Evolutionary conservation across 257 asterid genomes (phyloP).

Genomic region (Lithospermum erythrorhizon): DNA sequence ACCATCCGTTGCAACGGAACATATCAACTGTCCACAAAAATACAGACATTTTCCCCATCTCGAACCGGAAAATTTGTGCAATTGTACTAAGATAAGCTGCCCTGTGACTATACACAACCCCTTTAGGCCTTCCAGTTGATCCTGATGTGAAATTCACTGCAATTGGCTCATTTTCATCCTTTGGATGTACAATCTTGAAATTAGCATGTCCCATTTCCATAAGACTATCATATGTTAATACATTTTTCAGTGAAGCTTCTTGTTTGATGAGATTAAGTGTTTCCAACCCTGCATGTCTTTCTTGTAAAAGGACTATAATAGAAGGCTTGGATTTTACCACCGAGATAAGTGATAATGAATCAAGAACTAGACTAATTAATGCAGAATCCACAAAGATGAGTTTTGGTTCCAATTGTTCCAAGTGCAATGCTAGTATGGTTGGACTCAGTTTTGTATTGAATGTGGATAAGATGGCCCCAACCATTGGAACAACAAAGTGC

Average conservation of each 20-base stretch:
- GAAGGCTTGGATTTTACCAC: constrained; percentile 19
- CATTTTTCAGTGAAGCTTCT: not conserved
- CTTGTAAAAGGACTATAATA: constrained; percentile 30
- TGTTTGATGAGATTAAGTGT: not conserved
- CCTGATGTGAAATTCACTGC: constrained; percentile 70
- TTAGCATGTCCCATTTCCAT: constrained; percentile 25
- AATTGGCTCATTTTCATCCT: constrained; percentile 55
- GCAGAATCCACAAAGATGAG: constrained; percentile 44
- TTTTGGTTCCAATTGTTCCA: constrained; percentile 39
- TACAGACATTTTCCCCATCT: constrained; percentile 34
- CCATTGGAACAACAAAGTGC: constrained; percentile 65
- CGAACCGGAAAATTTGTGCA: constrained; percentile 28
- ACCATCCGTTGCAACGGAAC: constrained; percentile 86
- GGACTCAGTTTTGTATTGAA: constrained; percentile 37
- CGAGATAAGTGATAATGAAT: constrained; percentile 25
- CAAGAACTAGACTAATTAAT: constrained; percentile 21
- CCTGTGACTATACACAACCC: constrained; percentile 68
- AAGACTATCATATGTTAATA: constrained; percentile 30
- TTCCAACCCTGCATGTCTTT: constrained; percentile 4
- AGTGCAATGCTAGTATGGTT: constrained; percentile 29
- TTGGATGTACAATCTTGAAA: constrained; percentile 39
- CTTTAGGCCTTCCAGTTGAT: constrained; percentile 68
- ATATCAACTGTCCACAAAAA: constrained; percentile 61
- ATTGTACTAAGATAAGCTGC: constrained; percentile 53
- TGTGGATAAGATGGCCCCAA: constrained; percentile 51